phyloP scores from a whole-genome alignment of 2,329 filamentous ascomycete genomes.

The Helicocarpus griseus region DNA sequence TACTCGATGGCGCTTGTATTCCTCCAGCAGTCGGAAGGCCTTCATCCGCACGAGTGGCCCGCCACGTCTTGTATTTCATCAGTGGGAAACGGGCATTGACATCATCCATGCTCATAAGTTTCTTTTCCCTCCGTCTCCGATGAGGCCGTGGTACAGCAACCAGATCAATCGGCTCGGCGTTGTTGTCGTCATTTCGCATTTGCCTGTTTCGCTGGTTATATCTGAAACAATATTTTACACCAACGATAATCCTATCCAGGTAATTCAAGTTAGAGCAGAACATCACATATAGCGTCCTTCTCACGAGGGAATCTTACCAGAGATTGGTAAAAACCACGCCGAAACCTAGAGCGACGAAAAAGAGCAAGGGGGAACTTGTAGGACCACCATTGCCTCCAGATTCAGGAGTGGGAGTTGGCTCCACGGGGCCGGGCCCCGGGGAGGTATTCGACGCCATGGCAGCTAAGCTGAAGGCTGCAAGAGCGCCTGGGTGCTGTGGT shows the following conservation, averaged over 20 bases:
- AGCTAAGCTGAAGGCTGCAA: background rate
- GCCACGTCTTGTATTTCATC: constrained; percentile 94
- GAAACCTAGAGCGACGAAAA: constrained; percentile 93
- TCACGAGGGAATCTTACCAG: constrained; percentile 57
- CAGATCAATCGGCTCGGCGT: constrained; percentile 81
- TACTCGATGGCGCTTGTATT: constrained; percentile 63
- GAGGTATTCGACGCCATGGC: background rate
- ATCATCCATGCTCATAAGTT: constrained; percentile 97
- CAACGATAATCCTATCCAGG: constrained; percentile 82
- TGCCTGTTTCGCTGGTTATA: constrained; percentile 91
- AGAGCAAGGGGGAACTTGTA: constrained; percentile 67
- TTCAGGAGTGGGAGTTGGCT: background rate
- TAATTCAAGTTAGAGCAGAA: constrained; percentile 4
- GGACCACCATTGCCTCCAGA: constrained; percentile 31
- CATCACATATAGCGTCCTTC: background rate
- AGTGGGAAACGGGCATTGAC: constrained; percentile 96
- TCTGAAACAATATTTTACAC: constrained; percentile 97
- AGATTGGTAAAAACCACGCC: constrained; percentile 98
- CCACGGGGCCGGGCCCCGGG: background rate
- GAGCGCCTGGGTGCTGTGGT: background rate
- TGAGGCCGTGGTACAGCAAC: constrained; percentile 77
- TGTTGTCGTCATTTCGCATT: constrained; percentile 64
- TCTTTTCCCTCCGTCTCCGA: constrained; percentile 86
- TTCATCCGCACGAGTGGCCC: constrained; percentile 68
- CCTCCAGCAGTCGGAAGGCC: constrained; percentile 78